Evolutionary conservation across 345 rosid genomes (phyloP), one percentile per base, ranked within the genome.

Genomic region (Rhizophora mangle): DNA sequence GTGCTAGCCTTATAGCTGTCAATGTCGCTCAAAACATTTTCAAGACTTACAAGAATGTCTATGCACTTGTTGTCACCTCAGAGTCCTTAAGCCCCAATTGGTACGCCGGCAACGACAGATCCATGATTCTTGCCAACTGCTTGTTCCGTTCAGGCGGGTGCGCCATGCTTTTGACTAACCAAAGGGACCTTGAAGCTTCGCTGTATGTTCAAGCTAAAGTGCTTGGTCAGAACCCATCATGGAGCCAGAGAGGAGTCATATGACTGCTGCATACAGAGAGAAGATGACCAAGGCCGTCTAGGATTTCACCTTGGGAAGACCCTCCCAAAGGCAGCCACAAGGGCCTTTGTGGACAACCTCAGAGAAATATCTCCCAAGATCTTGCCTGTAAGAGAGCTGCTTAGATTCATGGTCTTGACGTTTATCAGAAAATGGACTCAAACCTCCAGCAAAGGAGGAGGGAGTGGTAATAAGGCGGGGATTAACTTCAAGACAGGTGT

Each of bases 41-140:
- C 60, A 91, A 82, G 58, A 76, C 82, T 6, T 61, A 84, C 36
- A 79, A 85, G 32, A 85, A 91, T 68, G 59, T 67, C 71, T 62
- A 75, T 22, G 96, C 96, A 19, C 78, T 94, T 3, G 72, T 89
- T 5, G 83, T 83, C 22, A 85, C 97, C 5, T 88, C 98, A 0
- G 98, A 94, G 68, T 89, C 92, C 19, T 63, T 94, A 60, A 86
- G 93, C 66, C 96, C 93, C 1, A 84, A 91, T 46, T 91, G 96
- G 97, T 94, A 94, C 30, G 63, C 89, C 0, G 98, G 98, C 26
- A 94, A 77, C 27, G 74, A 91, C 75, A 82, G 86, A 54, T 94
- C 98, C 6, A 94, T 94, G 98, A 94, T 94, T 70, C 84, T 91
- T 6, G 82, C 97, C 0, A 94, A 94, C 57, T 87, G 91, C 29